Conservation (phyloP, 352 stramenopile species). For the Globisporangium cederbergense region DNA sequence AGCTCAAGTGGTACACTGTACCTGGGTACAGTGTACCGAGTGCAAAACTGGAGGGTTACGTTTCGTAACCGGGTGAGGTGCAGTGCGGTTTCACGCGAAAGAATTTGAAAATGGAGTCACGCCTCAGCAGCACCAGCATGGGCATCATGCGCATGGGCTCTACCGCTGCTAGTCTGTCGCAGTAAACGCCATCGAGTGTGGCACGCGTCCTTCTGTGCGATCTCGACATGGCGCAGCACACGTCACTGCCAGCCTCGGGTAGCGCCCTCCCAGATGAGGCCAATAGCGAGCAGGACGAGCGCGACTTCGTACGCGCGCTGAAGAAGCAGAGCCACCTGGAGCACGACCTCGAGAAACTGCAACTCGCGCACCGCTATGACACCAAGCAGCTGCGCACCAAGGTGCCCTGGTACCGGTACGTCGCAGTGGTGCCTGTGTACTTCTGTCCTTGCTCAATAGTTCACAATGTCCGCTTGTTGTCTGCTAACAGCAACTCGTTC, state of each 20-base stretch:
- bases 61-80: no score
- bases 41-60: no score
- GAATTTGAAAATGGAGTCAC: no score
- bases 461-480: neutral
- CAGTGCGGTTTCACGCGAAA: no score
- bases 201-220: neutral
- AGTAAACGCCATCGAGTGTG: no score
- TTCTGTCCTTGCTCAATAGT: conserved; percentile 2
- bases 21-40: no score
- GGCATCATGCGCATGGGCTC: no score
- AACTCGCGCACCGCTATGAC: conserved; percentile 20
- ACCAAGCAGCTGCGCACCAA: conserved; percentile 23
- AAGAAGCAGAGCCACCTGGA: conserved; percentile 17
- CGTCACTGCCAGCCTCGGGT: neutral
- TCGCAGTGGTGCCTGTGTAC: neutral
- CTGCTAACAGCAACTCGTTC: conserved; percentile 50
- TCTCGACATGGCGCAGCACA: neutral
- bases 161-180: no score
- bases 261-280: neutral
- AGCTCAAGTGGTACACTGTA: no score
- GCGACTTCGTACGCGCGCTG: conserved; percentile 9
- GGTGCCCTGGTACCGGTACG: conserved; percentile 69
- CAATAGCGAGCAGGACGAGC: conserved; percentile 6
- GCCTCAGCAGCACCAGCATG: no score
- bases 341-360: conserved; percentile 18